These are phyloP conservation scores for Lactifluus rugatus DNA, from an alignment of 768 basidiomycete genomes.

Conservation along the genomic window DNA sequence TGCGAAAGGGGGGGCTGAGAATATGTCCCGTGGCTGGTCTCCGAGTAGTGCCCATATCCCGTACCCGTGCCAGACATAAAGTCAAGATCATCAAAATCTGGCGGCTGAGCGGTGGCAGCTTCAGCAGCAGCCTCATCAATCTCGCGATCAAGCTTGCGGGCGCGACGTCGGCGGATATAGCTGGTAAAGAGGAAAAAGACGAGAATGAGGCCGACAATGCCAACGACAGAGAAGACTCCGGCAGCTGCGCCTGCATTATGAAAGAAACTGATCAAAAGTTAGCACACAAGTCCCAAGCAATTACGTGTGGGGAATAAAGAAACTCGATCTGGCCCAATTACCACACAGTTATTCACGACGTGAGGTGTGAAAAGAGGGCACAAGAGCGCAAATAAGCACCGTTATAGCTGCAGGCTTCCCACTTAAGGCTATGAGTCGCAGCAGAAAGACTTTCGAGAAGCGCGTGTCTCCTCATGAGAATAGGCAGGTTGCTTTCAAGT, in stretches of 20 bases:
- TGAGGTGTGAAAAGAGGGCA: background rate
- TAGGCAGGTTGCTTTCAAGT: background rate
- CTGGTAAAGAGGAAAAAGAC: conserved; percentile 44
- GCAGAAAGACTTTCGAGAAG: background rate
- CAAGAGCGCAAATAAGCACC: background rate
- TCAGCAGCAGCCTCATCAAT: conserved; percentile 61
- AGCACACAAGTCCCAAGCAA: background rate
- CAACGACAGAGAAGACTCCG: conserved; percentile 62
- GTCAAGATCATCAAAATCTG: conserved; percentile 41
- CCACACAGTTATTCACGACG: background rate
- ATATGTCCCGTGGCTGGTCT: conserved; percentile 49
- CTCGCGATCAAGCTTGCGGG: conserved; percentile 58
- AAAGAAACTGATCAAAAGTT: conserved; percentile 37
- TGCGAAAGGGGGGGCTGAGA: conserved; percentile 30
- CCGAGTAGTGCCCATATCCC: conserved; percentile 34
- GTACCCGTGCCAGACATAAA: conserved; percentile 25
- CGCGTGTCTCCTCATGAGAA: background rate
- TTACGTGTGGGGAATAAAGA: background rate
- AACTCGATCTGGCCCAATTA: background rate
- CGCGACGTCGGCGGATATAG: conserved; percentile 52
- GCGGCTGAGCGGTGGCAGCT: conserved; percentile 42
- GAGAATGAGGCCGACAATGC: conserved; percentile 46
- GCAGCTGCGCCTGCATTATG: conserved; percentile 63
- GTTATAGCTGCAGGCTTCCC: background rate
- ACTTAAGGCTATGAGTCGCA: background rate